Evolutionary conservation across 768 basidiomycete species (phyloP), one percentile per base, ranked within the genome.

Genomic region (Rhodotorula graminis): DNA sequence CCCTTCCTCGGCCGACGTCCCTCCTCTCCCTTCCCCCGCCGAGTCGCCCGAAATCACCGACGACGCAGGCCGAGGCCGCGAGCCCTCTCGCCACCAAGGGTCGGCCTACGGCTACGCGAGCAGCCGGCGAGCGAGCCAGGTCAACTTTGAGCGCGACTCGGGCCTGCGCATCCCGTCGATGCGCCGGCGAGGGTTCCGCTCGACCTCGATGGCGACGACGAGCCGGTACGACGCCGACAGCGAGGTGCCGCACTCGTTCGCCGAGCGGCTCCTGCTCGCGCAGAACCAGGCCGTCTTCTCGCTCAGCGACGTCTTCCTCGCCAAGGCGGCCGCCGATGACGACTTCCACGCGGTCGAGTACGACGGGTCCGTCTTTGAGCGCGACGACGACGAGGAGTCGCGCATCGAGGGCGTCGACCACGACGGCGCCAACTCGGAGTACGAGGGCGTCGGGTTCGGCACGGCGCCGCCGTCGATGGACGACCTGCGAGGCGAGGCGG

Each of bases 231-330:
- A 71, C 2, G 71, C 77, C 14, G 78, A 77, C 47, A 71, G 55
- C 73, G 80, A 76, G 53, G 72, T 61, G 15, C 69, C 53, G 5
- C 69, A 71, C 53, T 55, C 72, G 77, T 92, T 97, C 75, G 89
- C 94, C 0, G 91, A 95, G 80, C 85, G 92, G 66, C 73, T 78
- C 16, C 66, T 76, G 6, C 61, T 77, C 80, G 95, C 95, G 29
- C 96, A 96, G 81, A 93, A 96, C 81, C 90, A 92, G 76, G 90
- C 92, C 21, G 93, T 93, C 10, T 94, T 92, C 68, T 92, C 89
- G 76, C 91, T 99, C 78, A 91, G 93, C 33, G 95, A 97, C 81
- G 83, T 99, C 31, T 99, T 96, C 96, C 92, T 98, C 64, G 92
- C 93, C 10, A 90, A 94, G 29, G 96, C 95, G 12, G 92, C 95